Percentiles rank a stretch among this genome's conserved stretches.
These are phyloP conservation scores for Carpinus viminea DNA, from an alignment of 306 rosid species.

Conservation along the genomic window DNA sequence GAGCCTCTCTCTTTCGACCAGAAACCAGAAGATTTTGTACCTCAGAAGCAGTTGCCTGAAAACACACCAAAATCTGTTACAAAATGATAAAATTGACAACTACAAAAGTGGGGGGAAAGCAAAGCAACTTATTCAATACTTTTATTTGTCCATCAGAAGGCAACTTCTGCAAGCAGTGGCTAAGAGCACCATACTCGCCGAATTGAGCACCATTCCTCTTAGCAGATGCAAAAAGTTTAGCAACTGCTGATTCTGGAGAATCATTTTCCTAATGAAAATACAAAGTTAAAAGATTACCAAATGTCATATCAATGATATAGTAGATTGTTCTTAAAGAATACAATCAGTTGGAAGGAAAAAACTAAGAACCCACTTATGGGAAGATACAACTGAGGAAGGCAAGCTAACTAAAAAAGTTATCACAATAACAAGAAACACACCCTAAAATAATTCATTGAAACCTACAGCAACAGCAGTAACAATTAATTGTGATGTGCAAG, in stretches of 20 bases:
- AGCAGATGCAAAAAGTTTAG: conserved; percentile 77
- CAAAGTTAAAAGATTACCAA: conserved; percentile 17
- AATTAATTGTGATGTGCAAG: neutral
- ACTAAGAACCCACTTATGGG: neutral
- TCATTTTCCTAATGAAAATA: conserved; percentile 65
- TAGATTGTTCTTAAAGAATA: neutral
- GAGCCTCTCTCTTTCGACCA: conserved; percentile 89
- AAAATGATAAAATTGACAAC: conserved; percentile 10
- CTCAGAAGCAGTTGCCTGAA: conserved; percentile 83
- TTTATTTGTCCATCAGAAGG: conserved; percentile 80
- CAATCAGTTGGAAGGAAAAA: neutral
- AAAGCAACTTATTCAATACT: conserved; percentile 41
- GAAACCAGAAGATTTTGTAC: conserved; percentile 86
- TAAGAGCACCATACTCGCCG: conserved; percentile 49
- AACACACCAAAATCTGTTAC: conserved; percentile 32
- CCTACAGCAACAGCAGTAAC: conserved; percentile 5
- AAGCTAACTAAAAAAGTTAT: conserved; percentile 4
- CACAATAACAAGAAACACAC: conserved; percentile 9
- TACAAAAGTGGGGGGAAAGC: conserved; percentile 1
- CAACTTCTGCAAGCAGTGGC: conserved; percentile 64
- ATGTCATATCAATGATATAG: conserved; percentile 3
- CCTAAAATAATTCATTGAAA: neutral
- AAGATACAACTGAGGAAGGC: neutral
- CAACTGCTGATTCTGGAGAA: conserved; percentile 76
- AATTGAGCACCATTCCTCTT: conserved; percentile 49